These are phyloP conservation scores for Backusella westeae DNA, from an alignment of 192 early-diverging fungal species.

Conservation along the genomic window DNA sequence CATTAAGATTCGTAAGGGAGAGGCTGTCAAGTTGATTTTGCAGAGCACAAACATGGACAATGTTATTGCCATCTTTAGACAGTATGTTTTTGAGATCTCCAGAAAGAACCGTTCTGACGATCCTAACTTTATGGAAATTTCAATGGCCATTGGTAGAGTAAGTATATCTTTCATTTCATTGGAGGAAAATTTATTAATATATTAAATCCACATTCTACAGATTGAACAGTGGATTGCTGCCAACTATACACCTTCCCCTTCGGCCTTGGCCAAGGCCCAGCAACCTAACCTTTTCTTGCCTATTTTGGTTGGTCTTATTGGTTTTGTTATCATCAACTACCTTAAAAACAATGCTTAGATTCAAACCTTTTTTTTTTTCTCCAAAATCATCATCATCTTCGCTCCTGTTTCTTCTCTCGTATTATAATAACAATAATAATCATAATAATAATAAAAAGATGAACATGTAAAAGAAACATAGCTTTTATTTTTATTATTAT, in stretches of 20 bases:
- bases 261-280: background rate
- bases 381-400: background rate
- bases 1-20: conserved; percentile 93
- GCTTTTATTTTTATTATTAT: background rate
- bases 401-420: background rate
- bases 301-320: conserved; percentile 5
- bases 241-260: conserved; percentile 16
- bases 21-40: conserved; percentile 71
- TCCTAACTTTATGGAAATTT: conserved; percentile 65
- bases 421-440: background rate
- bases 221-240: conserved; percentile 36
- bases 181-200: background rate
- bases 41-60: conserved; percentile 51
- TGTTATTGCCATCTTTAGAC: conserved; percentile 63
- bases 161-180: background rate
- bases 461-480: background rate
- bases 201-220: conserved; percentile 3
- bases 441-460: background rate
- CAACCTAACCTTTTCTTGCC: conserved; percentile 6
- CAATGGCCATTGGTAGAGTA: conserved; percentile 41
- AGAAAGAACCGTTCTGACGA: conserved; percentile 57
- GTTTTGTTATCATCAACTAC: background rate
- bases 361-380: background rate
- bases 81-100: conserved; percentile 62
- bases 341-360: conserved; percentile 6